These are phyloP conservation scores for Ambrosia artemisiifolia DNA, from an alignment of 129 eudicot species.

Conservation along the genomic window DNA sequence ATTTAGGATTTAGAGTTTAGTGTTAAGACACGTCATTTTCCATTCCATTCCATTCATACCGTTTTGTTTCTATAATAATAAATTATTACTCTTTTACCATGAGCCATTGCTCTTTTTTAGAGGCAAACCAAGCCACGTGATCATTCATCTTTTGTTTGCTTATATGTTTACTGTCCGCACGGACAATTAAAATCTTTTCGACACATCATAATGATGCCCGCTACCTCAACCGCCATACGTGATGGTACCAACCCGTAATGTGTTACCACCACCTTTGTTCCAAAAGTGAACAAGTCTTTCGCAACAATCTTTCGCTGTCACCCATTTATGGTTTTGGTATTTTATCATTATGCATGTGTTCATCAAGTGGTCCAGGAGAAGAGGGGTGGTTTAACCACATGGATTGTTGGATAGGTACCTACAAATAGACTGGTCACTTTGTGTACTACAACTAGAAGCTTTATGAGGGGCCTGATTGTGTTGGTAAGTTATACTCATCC, in stretches of 20 bases:
- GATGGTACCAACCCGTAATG: slow-evolving; percentile 15
- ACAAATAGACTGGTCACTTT: slow-evolving; percentile 29
- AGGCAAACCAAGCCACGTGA: background rate
- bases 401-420: slow-evolving; percentile 28
- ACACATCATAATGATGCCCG: slow-evolving; percentile 15
- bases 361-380: slow-evolving; percentile 18
- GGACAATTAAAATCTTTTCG: slow-evolving; percentile 5
- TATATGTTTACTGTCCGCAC: background rate
- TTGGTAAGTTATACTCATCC: slow-evolving; percentile 10
- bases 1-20: background rate
- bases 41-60: background rate
- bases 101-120: background rate
- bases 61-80: background rate
- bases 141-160: background rate
- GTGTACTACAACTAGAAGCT: slow-evolving; percentile 20
- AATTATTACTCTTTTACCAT: background rate
- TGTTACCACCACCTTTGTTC: slow-evolving; percentile 1
- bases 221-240: slow-evolving; percentile 21
- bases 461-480: slow-evolving; percentile 8
- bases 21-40: background rate
- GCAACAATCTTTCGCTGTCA: slow-evolving; percentile 26
- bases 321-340: slow-evolving; percentile 18
- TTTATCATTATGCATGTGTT: slow-evolving; percentile 12
- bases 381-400: slow-evolving; percentile 23
- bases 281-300: slow-evolving; percentile 19